Evolutionary conservation across 1,139 yeast species (phyloP).

Genomic region (Yamadazyma sp.): DNA sequence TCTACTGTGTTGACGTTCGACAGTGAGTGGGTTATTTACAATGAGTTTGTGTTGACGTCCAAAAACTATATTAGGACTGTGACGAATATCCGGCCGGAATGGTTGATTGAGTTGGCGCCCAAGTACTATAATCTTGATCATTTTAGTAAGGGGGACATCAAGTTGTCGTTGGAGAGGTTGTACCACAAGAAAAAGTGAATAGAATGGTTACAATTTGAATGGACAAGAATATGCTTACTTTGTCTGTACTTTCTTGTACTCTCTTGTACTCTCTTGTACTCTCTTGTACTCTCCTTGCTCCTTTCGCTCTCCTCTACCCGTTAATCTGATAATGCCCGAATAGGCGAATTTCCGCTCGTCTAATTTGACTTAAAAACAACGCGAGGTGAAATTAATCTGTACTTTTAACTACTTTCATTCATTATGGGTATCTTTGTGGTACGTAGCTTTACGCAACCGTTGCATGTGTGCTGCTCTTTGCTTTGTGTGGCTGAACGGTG

Average conservation of each 20-base stretch:
- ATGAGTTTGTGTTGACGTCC: slow-evolving; percentile 91
- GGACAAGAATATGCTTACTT: too few relatives aligned
- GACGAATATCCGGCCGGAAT: slow-evolving; percentile 87
- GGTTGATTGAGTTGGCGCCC: slow-evolving; percentile 88
- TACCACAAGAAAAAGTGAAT: slow-evolving; percentile 3
- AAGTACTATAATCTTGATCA: slow-evolving; percentile 74
- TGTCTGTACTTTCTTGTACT: too few relatives aligned
- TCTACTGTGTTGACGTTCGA: slow-evolving; percentile 84
- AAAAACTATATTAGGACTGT: slow-evolving; percentile 94
- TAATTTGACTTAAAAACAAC: neutral
- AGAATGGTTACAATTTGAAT: too few relatives aligned
- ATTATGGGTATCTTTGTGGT: slow-evolving; percentile 4
- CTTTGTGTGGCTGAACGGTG: neutral
- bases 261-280: too few relatives aligned
- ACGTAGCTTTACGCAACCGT: neutral
- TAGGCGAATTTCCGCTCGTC: neutral
- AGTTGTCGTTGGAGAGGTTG: slow-evolving; percentile 68
- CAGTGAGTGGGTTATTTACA: slow-evolving; percentile 90
- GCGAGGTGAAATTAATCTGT: neutral
- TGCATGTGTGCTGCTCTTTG: too few relatives aligned
- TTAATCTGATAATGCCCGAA: neutral
- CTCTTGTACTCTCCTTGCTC: too few relatives aligned
- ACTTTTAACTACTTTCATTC: slow-evolving; percentile 1
- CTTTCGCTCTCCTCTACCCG: too few relatives aligned
- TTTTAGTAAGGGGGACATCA: slow-evolving; percentile 81